Base-by-base conservation (phyloP, 1,284 basidiomycete genomes). In the Sphaerobolus stellatus region DNA sequence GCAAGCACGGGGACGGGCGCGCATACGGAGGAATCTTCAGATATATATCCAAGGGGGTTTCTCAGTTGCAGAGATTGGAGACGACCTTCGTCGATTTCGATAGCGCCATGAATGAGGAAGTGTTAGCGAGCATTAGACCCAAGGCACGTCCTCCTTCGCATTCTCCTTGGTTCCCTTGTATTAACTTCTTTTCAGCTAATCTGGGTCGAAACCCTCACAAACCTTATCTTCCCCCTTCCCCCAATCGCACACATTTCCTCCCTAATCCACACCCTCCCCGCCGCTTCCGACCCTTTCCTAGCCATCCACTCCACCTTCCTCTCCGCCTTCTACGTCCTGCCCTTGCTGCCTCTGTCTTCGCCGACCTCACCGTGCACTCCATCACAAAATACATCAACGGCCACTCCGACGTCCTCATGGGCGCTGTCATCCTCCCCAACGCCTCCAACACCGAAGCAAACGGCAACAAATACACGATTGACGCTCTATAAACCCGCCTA, bases 131-230 rank as follows among this genome's bases (percentile, higher is more conserved):
- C 0, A 80, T 97, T 59, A 77, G 75, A 34, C 75, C 82, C 2
- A 94, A 90, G 79, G 90, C 91, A 53, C 43, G 80, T 69, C n/a
- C n/a, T n/a, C n/a, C n/a, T n/a, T n/a, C n/a, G n/a, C n/a, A n/a
- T n/a, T n/a, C n/a, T n/a, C n/a, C n/a, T n/a, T n/a, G n/a, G n/a
- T 34, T 41, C 20, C 11, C 38, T 45, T 29, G n/a, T 52, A 44
- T 31, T 27, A 13, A n/a, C 22, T 44, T 45, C 20, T 47, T 57
- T 49, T 3, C 61, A 95, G 89, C 78, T 98, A n/a, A 83, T 99
- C 56, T 98, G 95, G 94, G 85, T 98, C 66, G 95, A 99, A 73
- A 82, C 91, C 0, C 96, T 94, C 0, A 98, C 94, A 14, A 98
- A 98, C 73, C 96, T 96, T 1, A 93, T 92, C 1, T 83, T 98